phyloP scores from a whole-genome alignment of 2,329 filamentous ascomycete species.

The Herpomyces periplanetae region DNA sequence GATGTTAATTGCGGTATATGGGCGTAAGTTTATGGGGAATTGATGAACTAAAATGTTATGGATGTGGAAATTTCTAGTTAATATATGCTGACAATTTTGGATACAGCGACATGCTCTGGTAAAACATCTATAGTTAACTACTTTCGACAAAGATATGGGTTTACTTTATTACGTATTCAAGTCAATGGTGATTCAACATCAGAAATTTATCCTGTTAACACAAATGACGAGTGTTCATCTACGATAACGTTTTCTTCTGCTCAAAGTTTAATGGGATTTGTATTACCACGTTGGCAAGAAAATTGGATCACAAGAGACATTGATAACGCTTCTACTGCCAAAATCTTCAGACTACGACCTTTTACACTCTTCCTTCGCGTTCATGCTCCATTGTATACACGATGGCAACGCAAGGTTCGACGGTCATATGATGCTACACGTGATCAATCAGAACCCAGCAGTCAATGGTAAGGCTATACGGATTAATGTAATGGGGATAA shows the following conservation, averaged over 20 bases:
- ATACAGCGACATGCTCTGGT: no score
- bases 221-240: constrained; percentile 1
- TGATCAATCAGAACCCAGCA: constrained; percentile 1
- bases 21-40: no score
- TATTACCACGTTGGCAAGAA: constrained; percentile 43
- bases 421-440: constrained; percentile 7
- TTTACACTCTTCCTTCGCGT: constrained; percentile 80
- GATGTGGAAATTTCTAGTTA: no score
- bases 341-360: constrained; percentile 34
- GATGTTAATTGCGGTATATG: no score
- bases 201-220: no score
- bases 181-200: no score
- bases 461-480: constrained; percentile 13
- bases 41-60: no score
- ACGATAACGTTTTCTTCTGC: constrained; percentile 15
- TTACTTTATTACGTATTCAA: no score
- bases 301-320: constrained; percentile 62
- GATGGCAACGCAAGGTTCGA: constrained; percentile 36
- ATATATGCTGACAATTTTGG: no score
- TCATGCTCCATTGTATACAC: constrained; percentile 47
- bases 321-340: constrained; percentile 26
- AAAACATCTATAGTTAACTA: no score
- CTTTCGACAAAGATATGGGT: no score
- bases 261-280: constrained; percentile 35
- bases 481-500: constrained; percentile 7